These are phyloP conservation scores for Glycine soja DNA, from an alignment of 306 rosid genomes.

Conservation along the genomic window DNA sequence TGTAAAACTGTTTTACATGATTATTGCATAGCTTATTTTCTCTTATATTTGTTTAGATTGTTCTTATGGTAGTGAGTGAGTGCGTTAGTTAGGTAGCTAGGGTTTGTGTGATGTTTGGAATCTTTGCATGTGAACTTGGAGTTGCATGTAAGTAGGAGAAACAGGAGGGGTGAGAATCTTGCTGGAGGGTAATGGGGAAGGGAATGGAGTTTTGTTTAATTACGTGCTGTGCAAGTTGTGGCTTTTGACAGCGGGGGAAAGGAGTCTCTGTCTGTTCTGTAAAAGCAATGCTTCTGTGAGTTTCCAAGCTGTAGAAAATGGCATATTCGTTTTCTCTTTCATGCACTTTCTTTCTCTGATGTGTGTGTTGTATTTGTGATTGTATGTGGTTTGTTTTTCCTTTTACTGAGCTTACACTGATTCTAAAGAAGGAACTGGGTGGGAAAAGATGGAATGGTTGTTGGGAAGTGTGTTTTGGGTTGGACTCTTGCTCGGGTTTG, in stretches of 20 bases:
- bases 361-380: background rate
- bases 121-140: slow-evolving; percentile 48
- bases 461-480: slow-evolving; percentile 52
- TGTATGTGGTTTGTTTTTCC: background rate
- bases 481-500: slow-evolving; percentile 42
- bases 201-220: slow-evolving; percentile 37
- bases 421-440: slow-evolving; percentile 56
- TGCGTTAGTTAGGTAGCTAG: slow-evolving; percentile 32
- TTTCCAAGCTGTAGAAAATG: slow-evolving; percentile 61
- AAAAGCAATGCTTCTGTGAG: slow-evolving; percentile 64
- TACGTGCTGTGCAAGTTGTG: slow-evolving; percentile 48
- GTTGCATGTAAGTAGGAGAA: slow-evolving; percentile 57
- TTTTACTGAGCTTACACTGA: slow-evolving; percentile 56
- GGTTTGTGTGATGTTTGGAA: slow-evolving; percentile 52
- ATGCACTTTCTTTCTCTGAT: slow-evolving; percentile 1
- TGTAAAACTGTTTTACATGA: no score
- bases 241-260: slow-evolving; percentile 42
- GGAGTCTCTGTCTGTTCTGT: slow-evolving; percentile 54
- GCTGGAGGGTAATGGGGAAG: slow-evolving; percentile 39
- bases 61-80: background rate
- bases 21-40: no score
- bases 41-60: background rate
- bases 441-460: slow-evolving; percentile 44
- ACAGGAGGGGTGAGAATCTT: slow-evolving; percentile 39
- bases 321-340: slow-evolving; percentile 53